Evolutionary conservation across 768 basidiomycete genomes (phyloP), one percentile per base, ranked within the genome.

Genomic region (Tremella fuciformis): DNA sequence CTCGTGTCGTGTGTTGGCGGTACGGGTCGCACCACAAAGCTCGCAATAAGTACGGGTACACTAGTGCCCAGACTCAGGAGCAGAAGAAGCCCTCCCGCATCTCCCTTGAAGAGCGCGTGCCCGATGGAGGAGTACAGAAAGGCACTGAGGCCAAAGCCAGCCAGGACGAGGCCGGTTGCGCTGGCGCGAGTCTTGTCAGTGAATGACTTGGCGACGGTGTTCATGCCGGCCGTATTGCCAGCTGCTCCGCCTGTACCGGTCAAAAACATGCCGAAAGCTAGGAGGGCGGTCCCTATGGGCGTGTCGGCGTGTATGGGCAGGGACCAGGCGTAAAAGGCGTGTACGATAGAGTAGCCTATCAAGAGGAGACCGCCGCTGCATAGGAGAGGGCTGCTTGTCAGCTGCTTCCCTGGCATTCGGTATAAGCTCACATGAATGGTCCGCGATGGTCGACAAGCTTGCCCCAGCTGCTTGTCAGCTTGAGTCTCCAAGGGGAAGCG

Each of bases 101-200:
- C 82, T 0, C 88, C 90, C 0, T 88, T 85, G 67, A 85, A 93
- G 42, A 86, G 73, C 0, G 83, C 68, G 56, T 86, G 85, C 0
- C 89, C 85, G 38, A 93, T 77, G 0, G 85, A 82, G 13, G 89
- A 88, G 77, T 93, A 96, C 62, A 88, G 80, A 80, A 94, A 94
- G 0, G 92, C 92, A 0, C 89, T 91, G 15, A 97, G 83, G 0
- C 92, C 91, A 62, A 89, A 91, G 29, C 89, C 91, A 0, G 89
- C 89, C 18, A 91, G 77, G 34, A 92, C 90, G 8, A 90, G 73
- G 1, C 87, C 86, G 0, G 87, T 89, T 8, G 85, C 83, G 0
- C 85, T 85, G 11, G 86, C 90, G 18, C 90, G 82, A 39, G 83
- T 81, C 44, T 78, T 78, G 59, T 89, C 85, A 0, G 88, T 84